These are phyloP conservation scores for Pestalotiopsis sp. DNA, from an alignment of 2,329 filamentous ascomycete species.

Conservation along the genomic window DNA sequence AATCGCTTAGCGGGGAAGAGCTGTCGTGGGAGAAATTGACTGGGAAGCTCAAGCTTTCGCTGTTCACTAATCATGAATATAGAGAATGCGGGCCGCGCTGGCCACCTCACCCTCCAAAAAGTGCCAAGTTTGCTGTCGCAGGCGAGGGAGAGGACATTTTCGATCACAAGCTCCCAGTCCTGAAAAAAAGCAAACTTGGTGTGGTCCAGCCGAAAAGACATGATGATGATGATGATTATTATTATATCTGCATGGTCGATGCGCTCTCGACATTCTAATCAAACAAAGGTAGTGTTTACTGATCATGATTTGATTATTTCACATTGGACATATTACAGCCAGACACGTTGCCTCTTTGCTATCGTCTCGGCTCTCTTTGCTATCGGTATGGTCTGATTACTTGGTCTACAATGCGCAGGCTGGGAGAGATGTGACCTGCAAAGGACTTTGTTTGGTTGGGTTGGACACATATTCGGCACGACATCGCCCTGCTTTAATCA, in stretches of 20 bases:
- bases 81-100: no score
- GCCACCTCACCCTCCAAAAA: no score
- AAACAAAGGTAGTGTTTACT: neutral
- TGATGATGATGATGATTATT: no score
- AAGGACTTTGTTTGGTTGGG: neutral
- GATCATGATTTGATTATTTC: neutral
- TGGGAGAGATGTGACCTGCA: neutral
- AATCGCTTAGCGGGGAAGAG: no score
- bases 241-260: neutral
- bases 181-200: neutral
- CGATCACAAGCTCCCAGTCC: no score
- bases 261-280: neutral
- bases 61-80: no score
- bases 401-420: neutral
- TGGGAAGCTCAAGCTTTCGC: no score
- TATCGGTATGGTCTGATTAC: neutral
- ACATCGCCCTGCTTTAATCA: neutral
- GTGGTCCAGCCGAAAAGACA: neutral
- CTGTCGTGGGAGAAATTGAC: no score
- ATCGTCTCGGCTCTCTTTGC: neutral
- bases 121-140: no score
- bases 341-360: neutral
- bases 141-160: no score
- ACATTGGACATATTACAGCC: neutral
- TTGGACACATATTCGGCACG: neutral